Base-by-base conservation (phyloP, 148 eudicot species). In the Cornus controversa region DNA sequence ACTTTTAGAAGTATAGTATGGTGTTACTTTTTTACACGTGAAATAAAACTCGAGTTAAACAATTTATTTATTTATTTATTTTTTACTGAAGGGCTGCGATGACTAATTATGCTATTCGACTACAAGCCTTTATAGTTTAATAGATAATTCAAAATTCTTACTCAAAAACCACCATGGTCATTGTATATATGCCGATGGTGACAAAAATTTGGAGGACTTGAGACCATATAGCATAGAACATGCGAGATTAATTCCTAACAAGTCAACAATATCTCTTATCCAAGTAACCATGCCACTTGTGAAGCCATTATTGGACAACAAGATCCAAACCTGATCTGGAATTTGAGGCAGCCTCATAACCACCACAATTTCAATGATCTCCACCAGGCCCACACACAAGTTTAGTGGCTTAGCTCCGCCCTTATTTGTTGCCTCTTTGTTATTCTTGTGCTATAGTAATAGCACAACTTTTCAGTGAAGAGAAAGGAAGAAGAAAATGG, bases 181-280 rank as follows among this genome's bases (percentile, higher is more conserved):
- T 4, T 40, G 45, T 40, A 40, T n/a, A n/a, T n/a, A n/a, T n/a
- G 45, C 6, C 6, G 45, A 7, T 40, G 5, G 34, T 31, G 34
- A 31, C 34, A 31, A 31, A 31, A 31, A 31, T 31, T 31, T 31
- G 34, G 34, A 29, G 34, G 34, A 31, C 34, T 31, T 1, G 34
- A 31, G 34, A 31, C 34, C 34, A 31, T 31, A 31, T n/a, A 2
- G 6, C 2, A 14, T n/a, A 16, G 67, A 60, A 20, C 54, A 62
- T 60, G n/a, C 8, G 42, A 60, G 53, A 37, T 69, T 0, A 47
- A 45, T 69, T 28, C 53, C 66, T 76, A 66, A 24, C 74, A 13
- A 67, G 80, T 34, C 63, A 72, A 60, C 42, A 66, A 45, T 37
- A 87, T 89, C 87, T 85, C 80, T 85, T 90, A 92, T 89, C 94